Conservation (phyloP, 106 monocot species). For the Alisma plantagoaquatica region DNA sequence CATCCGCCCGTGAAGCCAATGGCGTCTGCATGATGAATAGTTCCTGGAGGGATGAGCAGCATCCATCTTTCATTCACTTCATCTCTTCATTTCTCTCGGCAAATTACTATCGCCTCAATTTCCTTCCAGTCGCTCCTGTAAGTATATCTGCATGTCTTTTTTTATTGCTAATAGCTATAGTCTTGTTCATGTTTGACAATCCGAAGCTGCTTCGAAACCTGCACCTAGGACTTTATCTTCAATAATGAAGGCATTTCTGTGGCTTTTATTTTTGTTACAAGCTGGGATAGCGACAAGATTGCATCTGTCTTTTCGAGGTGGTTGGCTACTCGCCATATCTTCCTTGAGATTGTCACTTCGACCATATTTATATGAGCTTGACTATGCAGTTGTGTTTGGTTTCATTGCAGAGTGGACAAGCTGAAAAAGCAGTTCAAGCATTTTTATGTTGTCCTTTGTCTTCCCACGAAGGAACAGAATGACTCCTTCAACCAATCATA, state of each 20-base stretch:
- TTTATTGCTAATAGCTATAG: not conserved
- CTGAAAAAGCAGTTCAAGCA: slow-evolving; percentile 71
- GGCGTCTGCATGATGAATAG: slow-evolving; percentile 94
- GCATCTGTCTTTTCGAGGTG: slow-evolving; percentile 58
- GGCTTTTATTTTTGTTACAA: slow-evolving; percentile 75
- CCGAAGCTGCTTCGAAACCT: too few relatives aligned
- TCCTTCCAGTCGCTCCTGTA: slow-evolving; percentile 82
- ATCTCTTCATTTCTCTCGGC: slow-evolving; percentile 62
- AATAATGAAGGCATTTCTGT: slow-evolving; percentile 89
- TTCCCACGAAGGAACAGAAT: slow-evolving; percentile 78
- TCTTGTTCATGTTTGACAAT: not conserved
- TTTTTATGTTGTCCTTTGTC: slow-evolving; percentile 71
- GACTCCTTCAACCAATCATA: slow-evolving; percentile 70
- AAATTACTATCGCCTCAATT: slow-evolving; percentile 84
- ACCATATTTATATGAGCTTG: not conserved
- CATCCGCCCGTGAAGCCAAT: slow-evolving; percentile 23
- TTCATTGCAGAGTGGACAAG: slow-evolving; percentile 44
- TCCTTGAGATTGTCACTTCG: too few relatives aligned
- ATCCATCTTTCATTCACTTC: slow-evolving; percentile 68
- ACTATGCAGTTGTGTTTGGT: not conserved
- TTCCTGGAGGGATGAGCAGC: slow-evolving; percentile 72
- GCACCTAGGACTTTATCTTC: slow-evolving; percentile 84
- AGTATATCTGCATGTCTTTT: slow-evolving; percentile 4
- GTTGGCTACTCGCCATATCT: too few relatives aligned
- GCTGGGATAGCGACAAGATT: slow-evolving; percentile 44